Conservation (phyloP, 2,329 filamentous ascomycete species). For the Colletotrichum sp. region DNA sequence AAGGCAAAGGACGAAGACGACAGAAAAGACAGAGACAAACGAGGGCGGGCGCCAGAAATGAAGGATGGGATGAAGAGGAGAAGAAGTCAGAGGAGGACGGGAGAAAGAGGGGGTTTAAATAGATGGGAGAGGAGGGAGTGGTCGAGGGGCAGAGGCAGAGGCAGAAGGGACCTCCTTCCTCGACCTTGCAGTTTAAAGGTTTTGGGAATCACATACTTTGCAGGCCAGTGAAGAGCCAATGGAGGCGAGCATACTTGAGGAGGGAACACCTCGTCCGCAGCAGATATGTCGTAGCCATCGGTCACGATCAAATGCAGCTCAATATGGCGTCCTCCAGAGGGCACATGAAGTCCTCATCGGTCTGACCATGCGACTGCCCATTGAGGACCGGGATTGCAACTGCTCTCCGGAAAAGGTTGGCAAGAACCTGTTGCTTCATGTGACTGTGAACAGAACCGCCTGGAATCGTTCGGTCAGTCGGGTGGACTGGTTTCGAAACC, state of each 20-base stretch:
- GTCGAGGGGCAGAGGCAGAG: not conserved
- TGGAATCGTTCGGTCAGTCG: not conserved
- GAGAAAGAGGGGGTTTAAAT: not conserved
- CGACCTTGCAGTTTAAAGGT: not conserved
- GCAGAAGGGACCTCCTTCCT: not conserved
- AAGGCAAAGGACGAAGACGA: constrained; percentile 15
- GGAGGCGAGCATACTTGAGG: not conserved
- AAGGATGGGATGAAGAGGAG: constrained; percentile 7
- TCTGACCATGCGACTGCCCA: not conserved
- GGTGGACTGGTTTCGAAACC: not conserved
- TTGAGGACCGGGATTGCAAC: not conserved
- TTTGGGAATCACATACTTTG: not conserved
- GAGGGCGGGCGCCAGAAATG: not conserved
- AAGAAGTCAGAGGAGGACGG: not conserved
- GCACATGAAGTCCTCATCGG: not conserved
- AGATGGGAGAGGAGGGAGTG: not conserved
- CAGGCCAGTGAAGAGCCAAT: not conserved
- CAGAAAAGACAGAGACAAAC: constrained; percentile 10
- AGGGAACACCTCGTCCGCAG: not conserved
- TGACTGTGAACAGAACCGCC: not conserved
- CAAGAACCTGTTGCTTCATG: not conserved
- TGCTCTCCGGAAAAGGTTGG: not conserved
- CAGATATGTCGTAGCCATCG: not conserved
- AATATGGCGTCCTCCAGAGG: not conserved
- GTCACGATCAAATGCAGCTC: not conserved